Evolutionary conservation across 1,284 basidiomycete genomes (phyloP).

Genomic region (Cutaneotrichosporon daszewskae): DNA sequence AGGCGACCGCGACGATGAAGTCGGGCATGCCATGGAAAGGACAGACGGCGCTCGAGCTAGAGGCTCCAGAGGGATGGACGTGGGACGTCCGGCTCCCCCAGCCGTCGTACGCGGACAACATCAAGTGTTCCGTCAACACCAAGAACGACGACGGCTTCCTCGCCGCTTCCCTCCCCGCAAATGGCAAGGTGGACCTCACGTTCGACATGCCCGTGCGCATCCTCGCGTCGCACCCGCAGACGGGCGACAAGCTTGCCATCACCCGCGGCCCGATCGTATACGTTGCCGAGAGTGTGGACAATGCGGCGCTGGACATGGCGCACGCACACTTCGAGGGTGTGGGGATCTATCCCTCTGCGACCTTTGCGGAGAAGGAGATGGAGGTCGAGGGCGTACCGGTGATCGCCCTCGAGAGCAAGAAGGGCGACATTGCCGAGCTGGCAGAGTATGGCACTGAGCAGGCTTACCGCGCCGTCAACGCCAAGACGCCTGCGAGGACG

Average conservation of each 20-base stretch:
- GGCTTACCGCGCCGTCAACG: conserved; percentile 11
- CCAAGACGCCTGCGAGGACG: conserved; percentile 7
- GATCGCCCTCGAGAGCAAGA: conserved; percentile 10
- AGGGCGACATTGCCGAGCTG: conserved; percentile 4
- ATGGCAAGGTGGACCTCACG: conserved; percentile 7
- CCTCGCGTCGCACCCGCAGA: conserved; percentile 24
- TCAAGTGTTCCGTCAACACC: conserved; percentile 14
- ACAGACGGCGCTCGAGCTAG: conserved; percentile 12
- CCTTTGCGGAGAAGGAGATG: conserved; percentile 14
- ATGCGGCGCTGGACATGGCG: conserved; percentile 16
- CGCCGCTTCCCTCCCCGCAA: conserved; percentile 1
- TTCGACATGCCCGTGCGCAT: conserved; percentile 29
- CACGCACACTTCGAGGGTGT: conserved; percentile 29
- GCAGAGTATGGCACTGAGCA: conserved; percentile 3
- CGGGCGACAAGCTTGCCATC: conserved; percentile 29
- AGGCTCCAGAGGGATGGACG: conserved; percentile 26
- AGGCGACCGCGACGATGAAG: conserved; percentile 21
- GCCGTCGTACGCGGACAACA: conserved; percentile 26
- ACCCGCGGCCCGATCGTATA: conserved; percentile 34
- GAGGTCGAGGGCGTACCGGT: conserved; percentile 26
- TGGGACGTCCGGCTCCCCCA: conserved; percentile 24
- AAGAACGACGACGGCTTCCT: conserved; percentile 17
- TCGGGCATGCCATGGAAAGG: conserved; percentile 35
- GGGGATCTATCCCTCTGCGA: conserved; percentile 17
- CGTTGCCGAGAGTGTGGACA: conserved; percentile 32